Conservation (phyloP, 2,329 filamentous ascomycete species). For the Xylariales sp. region DNA sequence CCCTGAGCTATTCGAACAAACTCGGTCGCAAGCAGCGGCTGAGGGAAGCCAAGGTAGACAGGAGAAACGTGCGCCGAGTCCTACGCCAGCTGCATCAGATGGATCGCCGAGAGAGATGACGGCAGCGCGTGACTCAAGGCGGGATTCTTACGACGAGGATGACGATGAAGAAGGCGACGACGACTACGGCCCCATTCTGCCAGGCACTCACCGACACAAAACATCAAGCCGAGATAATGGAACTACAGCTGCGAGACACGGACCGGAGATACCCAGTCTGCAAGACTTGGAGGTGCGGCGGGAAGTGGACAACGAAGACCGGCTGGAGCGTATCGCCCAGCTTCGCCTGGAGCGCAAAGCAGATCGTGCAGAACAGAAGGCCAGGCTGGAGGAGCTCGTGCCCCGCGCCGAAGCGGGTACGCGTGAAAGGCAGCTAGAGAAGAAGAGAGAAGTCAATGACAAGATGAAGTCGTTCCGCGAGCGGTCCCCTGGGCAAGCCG, state of each 20-base stretch:
- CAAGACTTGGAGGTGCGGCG: slow-evolving; percentile 66
- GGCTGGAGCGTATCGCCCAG: slow-evolving; percentile 38
- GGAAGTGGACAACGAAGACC: slow-evolving; percentile 47
- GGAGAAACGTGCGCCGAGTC: slow-evolving; percentile 1
- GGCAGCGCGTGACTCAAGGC: no score
- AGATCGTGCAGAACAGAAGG: slow-evolving; percentile 64
- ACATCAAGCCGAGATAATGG: slow-evolving; percentile 13
- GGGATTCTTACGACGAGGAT: slow-evolving; percentile 18
- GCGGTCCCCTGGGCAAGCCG: slow-evolving; percentile 57
- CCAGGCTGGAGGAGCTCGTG: slow-evolving; percentile 72
- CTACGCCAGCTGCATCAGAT: neutral
- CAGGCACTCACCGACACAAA: slow-evolving; percentile 21
- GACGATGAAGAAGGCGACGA: slow-evolving; percentile 53
- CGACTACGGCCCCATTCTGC: slow-evolving; percentile 46
- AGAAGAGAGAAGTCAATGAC: slow-evolving; percentile 68
- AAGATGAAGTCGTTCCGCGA: slow-evolving; percentile 71
- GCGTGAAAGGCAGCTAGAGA: slow-evolving; percentile 81
- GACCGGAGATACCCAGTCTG: slow-evolving; percentile 65
- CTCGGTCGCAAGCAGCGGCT: no score
- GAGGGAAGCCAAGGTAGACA: no score
- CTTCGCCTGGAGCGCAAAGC: slow-evolving; percentile 58
- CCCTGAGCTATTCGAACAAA: slow-evolving; percentile 56
- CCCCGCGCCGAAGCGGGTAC: slow-evolving; percentile 82
- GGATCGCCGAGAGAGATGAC: neutral
- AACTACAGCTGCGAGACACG: slow-evolving; percentile 18